These are phyloP conservation scores for Solanum peruvianum DNA, from an alignment of 257 asterid genomes.

Conservation along the genomic window DNA sequence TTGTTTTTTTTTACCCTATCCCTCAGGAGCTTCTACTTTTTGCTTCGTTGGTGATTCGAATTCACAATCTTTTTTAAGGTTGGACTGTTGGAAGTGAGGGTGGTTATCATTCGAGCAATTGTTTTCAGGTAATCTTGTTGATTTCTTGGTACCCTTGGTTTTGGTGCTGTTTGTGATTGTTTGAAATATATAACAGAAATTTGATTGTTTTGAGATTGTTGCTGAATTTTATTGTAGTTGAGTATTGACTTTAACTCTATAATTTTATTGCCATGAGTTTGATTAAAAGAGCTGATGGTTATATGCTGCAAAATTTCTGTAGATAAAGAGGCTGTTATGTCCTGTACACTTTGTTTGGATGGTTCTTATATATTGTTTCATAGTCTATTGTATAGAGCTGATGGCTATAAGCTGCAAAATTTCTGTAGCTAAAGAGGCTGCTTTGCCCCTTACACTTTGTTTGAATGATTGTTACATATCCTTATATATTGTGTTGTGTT, in stretches of 20 bases:
- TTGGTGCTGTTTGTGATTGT: neutral
- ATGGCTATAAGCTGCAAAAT: neutral
- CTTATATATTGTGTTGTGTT: neutral
- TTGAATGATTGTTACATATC: neutral
- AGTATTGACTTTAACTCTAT: neutral
- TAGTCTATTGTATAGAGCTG: neutral
- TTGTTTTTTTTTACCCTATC: neutral
- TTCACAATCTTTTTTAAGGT: neutral
- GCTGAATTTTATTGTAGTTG: neutral
- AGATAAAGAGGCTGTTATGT: neutral
- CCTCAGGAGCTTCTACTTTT: neutral
- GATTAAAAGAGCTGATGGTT: neutral
- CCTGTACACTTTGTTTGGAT: neutral
- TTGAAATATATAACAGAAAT: neutral
- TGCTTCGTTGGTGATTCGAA: neutral
- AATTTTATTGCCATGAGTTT: neutral
- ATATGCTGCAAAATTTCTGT: neutral
- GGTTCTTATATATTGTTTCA: neutral
- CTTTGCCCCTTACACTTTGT: neutral
- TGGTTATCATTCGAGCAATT: no score
- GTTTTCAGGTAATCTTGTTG: neutral
- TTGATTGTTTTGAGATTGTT: neutral
- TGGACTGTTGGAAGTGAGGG: neutral
- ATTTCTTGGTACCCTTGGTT: neutral
- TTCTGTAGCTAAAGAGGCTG: neutral